A percentile compares a stretch with the other conserved stretches of the same genome.
These are phyloP conservation scores for Stachybotrys chlorohalonatus DNA, from an alignment of 2,329 filamentous ascomycete species.

Conservation along the genomic window DNA sequence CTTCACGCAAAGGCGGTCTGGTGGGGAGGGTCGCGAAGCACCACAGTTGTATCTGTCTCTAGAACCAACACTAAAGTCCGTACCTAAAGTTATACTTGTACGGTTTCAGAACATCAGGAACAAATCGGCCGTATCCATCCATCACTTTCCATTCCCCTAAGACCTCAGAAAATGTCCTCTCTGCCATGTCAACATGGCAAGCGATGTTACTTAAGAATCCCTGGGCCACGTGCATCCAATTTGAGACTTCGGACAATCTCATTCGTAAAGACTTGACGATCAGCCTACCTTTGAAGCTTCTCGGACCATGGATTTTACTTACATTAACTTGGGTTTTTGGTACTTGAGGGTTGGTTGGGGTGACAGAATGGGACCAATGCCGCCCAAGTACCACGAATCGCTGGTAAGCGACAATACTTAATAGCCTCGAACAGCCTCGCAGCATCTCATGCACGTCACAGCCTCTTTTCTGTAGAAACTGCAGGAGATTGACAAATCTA, in stretches of 20 bases:
- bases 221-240: neutral
- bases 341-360: neutral
- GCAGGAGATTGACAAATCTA: neutral
- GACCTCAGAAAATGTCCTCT: neutral
- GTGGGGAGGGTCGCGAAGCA: no score
- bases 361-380: neutral
- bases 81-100: neutral
- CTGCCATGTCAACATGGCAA: neutral
- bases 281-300: neutral
- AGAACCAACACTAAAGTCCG: neutral
- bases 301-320: neutral
- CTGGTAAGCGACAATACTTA: neutral
- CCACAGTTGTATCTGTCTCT: no score
- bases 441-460: neutral
- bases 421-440: neutral
- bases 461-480: neutral
- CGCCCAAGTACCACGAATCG: neutral
- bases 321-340: neutral
- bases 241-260: neutral
- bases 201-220: neutral
- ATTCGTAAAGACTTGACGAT: neutral
- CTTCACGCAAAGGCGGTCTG: no score
- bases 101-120: neutral
- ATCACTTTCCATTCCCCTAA: neutral
- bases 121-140: neutral